phyloP scores from a whole-genome alignment of 2,329 filamentous ascomycete genomes.

The Fusarium fujikuroi region DNA sequence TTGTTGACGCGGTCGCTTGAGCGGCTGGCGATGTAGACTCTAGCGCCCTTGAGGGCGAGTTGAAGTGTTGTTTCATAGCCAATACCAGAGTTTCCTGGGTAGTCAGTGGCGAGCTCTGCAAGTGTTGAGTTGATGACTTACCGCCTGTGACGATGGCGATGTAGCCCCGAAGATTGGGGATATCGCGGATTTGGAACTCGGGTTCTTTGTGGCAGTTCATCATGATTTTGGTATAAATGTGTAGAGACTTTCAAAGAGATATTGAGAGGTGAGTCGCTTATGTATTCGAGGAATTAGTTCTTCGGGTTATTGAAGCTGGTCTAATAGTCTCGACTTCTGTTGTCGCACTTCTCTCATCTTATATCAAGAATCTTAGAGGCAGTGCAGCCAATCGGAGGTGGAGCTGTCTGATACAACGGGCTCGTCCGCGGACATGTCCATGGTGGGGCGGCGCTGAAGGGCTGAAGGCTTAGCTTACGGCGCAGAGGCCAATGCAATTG shows the following conservation, averaged over 20 bases:
- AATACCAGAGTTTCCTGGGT: constrained; percentile 33
- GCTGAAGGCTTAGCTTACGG: neutral
- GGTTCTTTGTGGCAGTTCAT: constrained; percentile 18
- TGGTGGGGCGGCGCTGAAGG: constrained; percentile 15
- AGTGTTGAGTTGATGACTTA: neutral
- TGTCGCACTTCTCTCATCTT: constrained; percentile 3
- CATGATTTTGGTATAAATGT: neutral
- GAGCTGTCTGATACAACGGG: neutral
- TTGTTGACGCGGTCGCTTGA: constrained; percentile 33
- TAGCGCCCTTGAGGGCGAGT: constrained; percentile 30
- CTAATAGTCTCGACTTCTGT: neutral
- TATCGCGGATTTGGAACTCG: constrained; percentile 30
- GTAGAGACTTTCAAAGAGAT: neutral
- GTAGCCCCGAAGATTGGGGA: constrained; percentile 35
- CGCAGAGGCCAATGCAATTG: neutral
- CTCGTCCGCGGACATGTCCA: constrained; percentile 35
- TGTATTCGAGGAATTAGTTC: neutral
- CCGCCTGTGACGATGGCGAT: constrained; percentile 41
- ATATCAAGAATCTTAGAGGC: neutral
- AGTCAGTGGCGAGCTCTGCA: rapidly evolving
- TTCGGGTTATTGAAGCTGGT: neutral
- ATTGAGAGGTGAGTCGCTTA: too few species aligned
- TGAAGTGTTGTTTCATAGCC: constrained; percentile 39
- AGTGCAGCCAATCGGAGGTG: constrained; percentile 9
- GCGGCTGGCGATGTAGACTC: constrained; percentile 40